Evolutionary conservation across 2,329 filamentous ascomycete genomes (phyloP).

Genomic region (Juglanconis juglandina): DNA sequence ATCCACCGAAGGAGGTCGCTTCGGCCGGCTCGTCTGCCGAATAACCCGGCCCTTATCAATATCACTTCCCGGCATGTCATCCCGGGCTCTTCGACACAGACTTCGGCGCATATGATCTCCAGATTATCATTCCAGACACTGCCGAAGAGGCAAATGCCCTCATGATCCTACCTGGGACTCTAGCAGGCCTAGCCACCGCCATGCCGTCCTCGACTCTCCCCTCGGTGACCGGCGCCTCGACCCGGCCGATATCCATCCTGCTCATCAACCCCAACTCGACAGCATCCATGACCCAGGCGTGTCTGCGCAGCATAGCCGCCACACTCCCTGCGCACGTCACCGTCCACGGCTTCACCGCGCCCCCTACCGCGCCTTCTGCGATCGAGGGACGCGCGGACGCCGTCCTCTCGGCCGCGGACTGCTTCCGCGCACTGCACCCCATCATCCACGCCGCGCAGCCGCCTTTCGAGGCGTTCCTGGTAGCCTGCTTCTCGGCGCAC

Average conservation of each 20-base stretch:
- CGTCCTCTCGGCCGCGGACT: constrained; percentile 46
- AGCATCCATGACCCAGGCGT: constrained; percentile 52
- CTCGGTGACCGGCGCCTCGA: constrained; percentile 11
- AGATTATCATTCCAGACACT: not conserved
- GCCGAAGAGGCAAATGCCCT: not conserved
- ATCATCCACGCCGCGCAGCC: constrained; percentile 27
- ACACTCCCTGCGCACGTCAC: constrained; percentile 45
- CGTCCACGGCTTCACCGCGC: constrained; percentile 48
- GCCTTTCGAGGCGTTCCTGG: constrained; percentile 44
- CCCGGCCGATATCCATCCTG: constrained; percentile 39
- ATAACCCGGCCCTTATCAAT: not conserved
- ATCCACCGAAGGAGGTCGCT: not conserved
- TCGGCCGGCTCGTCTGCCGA: not conserved
- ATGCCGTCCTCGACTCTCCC: not conserved
- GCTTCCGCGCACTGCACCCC: constrained; percentile 41
- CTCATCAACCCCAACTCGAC: constrained; percentile 64
- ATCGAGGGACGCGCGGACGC: constrained; percentile 49
- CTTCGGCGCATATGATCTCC: not conserved
- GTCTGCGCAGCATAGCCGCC: constrained; percentile 38
- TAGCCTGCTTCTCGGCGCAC: constrained; percentile 48
- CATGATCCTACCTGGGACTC: not conserved
- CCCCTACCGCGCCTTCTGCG: constrained; percentile 44
- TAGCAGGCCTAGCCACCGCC: not conserved
- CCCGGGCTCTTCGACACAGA: not conserved
- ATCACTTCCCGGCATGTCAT: not conserved